Evolutionary conservation across 2,329 filamentous ascomycete species (phyloP).

Genomic region (Coniochaeta sp.): DNA sequence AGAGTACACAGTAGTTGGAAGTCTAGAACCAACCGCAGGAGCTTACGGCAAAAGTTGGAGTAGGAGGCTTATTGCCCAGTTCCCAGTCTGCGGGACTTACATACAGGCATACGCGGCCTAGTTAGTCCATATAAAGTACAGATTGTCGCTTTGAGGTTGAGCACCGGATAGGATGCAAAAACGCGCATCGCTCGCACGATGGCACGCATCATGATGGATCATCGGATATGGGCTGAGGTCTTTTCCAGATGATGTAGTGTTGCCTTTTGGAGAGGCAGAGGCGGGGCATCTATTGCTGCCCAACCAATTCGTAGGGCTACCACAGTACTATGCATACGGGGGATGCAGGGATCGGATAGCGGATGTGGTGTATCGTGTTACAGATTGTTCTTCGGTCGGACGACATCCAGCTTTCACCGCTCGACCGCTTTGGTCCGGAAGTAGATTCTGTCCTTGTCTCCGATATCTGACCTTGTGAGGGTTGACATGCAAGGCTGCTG

Average conservation of each 20-base stretch:
- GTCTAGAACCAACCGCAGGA: neutral
- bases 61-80: too few relatives aligned
- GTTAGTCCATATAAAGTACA: neutral
- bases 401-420: neutral
- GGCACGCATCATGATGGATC: neutral
- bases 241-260: neutral
- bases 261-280: neutral
- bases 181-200: too few relatives aligned
- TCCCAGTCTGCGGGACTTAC: neutral
- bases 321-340: neutral
- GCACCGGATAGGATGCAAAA: neutral
- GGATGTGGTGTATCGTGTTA: neutral
- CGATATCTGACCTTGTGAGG: neutral
- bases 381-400: neutral
- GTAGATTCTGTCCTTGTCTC: neutral
- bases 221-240: neutral
- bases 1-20: too few relatives aligned
- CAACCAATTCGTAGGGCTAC: neutral
- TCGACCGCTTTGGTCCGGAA: neutral
- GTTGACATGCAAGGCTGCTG: neutral
- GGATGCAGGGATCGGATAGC: neutral
- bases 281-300: neutral
- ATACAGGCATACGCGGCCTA: neutral
- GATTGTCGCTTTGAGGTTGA: neutral
- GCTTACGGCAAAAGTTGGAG: neutral